Evolutionary conservation across 208 protist genomes (phyloP).

Genomic region (Strigomonas culicis): DNA sequence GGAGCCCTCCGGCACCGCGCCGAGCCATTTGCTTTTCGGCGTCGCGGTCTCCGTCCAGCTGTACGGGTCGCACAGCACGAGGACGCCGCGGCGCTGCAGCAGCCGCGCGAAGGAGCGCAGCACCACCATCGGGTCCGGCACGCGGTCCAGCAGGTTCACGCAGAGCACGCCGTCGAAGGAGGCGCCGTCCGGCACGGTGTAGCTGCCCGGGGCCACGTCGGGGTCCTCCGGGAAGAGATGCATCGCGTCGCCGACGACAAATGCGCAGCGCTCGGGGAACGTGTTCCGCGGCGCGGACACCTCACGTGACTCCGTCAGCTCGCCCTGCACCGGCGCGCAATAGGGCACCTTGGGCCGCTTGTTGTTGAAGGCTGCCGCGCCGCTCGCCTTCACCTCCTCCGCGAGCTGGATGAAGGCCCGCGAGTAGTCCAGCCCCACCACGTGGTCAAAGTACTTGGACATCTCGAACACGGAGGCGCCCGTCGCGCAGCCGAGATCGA

Average conservation of each 20-base stretch:
- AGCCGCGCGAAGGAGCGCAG: slow-evolving; percentile 43
- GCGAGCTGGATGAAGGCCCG: slow-evolving; percentile 69
- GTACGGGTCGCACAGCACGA: slow-evolving; percentile 84
- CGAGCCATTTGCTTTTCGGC: slow-evolving; percentile 59
- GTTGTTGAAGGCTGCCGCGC: slow-evolving; percentile 1
- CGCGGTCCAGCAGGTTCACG: slow-evolving; percentile 78
- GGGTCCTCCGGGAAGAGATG: slow-evolving; percentile 35
- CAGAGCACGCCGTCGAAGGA: slow-evolving; percentile 76
- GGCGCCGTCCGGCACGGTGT: slow-evolving; percentile 41
- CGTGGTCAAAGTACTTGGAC: slow-evolving; percentile 69
- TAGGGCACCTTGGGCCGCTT: slow-evolving; percentile 31
- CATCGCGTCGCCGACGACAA: slow-evolving; percentile 66
- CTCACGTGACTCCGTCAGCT: slow-evolving; percentile 38
- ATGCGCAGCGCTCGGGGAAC: slow-evolving; percentile 40
- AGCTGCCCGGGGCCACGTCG: not conserved
- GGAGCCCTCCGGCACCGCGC: slow-evolving; percentile 25
- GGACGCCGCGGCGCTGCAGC: slow-evolving; percentile 50
- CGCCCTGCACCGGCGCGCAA: slow-evolving; percentile 56
- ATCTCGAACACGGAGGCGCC: slow-evolving; percentile 78
- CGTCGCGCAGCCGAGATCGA: slow-evolving; percentile 84
- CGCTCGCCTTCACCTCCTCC: slow-evolving; percentile 27
- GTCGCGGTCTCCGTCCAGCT: slow-evolving; percentile 81
- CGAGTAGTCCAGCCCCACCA: slow-evolving; percentile 78
- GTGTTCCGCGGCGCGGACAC: slow-evolving; percentile 20
- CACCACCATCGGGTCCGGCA: slow-evolving; percentile 62